phyloP scores from a whole-genome alignment of 2,329 filamentous ascomycete species.

The Metarhizium brunneum region DNA sequence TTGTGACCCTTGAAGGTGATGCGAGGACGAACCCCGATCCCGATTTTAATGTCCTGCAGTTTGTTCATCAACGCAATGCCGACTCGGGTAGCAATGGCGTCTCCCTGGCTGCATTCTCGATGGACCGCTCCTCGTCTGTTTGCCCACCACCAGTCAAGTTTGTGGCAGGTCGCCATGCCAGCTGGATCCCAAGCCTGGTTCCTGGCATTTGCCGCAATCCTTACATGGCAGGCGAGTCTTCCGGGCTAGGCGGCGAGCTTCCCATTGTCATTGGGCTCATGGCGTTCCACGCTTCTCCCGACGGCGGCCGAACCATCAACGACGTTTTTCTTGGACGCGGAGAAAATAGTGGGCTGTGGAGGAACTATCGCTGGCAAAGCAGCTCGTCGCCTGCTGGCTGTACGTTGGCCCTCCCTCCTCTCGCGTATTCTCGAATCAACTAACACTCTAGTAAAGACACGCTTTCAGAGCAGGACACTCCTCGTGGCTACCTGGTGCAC shows the following conservation, averaged over 20 bases:
- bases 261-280: slow-evolving; percentile 30
- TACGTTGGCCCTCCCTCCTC: slow-evolving; percentile 10
- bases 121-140: background rate
- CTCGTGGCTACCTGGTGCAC: slow-evolving; percentile 24
- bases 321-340: slow-evolving; percentile 4
- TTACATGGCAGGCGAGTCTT: slow-evolving; percentile 11
- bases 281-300: slow-evolving; percentile 17
- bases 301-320: background rate
- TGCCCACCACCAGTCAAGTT: slow-evolving; percentile 9
- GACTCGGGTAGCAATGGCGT: slow-evolving; percentile 10
- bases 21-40: slow-evolving; percentile 5
- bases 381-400: slow-evolving; percentile 14
- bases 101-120: slow-evolving; percentile 16
- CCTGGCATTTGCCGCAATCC: slow-evolving; percentile 20
- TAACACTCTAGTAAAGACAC: slow-evolving; percentile 13
- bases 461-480: slow-evolving; percentile 13
- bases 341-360: slow-evolving; percentile 15
- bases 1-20: slow-evolving; percentile 19
- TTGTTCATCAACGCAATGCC: slow-evolving; percentile 12
- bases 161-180: slow-evolving; percentile 21
- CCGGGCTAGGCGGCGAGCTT: slow-evolving; percentile 28
- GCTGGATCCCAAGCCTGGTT: slow-evolving; percentile 30
- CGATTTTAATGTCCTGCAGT: slow-evolving; percentile 21
- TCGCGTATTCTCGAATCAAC: background rate
- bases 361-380: slow-evolving; percentile 14